Conservation (phyloP, 192 early-diverging fungal genomes). For the Geranomyces variabilis region DNA sequence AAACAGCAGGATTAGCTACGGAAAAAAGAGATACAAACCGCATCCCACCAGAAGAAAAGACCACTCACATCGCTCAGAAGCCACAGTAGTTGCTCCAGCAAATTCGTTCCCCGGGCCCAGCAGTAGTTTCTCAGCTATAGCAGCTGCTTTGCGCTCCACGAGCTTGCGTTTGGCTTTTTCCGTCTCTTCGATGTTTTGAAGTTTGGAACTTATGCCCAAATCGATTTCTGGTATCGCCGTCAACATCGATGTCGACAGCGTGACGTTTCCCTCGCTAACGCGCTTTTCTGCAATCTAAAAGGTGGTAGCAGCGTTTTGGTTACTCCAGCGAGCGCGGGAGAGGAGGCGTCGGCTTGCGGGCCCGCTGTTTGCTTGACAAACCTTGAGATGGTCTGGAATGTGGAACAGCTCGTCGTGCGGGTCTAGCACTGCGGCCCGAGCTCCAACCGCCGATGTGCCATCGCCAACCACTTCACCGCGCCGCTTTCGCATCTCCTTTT, state of each 20-base stretch:
- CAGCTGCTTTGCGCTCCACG: conserved; percentile 43
- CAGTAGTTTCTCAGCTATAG: background rate
- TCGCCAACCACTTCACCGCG: conserved; percentile 47
- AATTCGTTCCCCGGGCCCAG: conserved; percentile 13
- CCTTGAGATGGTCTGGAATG: conserved; percentile 66
- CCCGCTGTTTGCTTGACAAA: too few species aligned
- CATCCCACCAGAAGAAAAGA: too few species aligned
- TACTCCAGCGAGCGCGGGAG: too few species aligned
- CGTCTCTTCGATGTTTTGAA: conserved; percentile 82
- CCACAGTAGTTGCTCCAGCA: conserved; percentile 30
- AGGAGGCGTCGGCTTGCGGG: too few species aligned
- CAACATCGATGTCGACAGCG: conserved; percentile 83
- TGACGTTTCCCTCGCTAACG: conserved; percentile 82
- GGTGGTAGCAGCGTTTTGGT: background rate
- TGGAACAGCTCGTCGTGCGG: conserved; percentile 68
- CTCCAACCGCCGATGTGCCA: conserved; percentile 21
- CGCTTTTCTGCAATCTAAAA: conserved; percentile 52
- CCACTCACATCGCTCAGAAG: conserved; percentile 46
- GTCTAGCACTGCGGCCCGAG: conserved; percentile 5
- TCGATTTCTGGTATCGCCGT: conserved; percentile 92
- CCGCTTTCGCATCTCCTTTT: conserved; percentile 70
- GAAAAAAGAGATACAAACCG: background rate
- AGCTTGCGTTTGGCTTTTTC: conserved; percentile 72
- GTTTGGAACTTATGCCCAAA: conserved; percentile 68
- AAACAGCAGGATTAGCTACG: background rate